phyloP scores from a whole-genome alignment of 306 rosid genomes.

The Medicago ruthenica region DNA sequence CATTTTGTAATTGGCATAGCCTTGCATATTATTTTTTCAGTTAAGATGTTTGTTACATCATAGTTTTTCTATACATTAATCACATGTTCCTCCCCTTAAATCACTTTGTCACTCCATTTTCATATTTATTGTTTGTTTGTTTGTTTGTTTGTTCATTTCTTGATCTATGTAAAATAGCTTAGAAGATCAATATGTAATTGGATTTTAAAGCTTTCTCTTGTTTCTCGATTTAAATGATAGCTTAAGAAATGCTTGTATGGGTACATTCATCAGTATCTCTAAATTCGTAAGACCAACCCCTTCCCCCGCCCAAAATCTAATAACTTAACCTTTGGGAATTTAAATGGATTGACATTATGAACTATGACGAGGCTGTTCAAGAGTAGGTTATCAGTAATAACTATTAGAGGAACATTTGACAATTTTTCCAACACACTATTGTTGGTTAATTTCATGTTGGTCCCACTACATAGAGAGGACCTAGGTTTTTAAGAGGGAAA shows the following conservation, averaged over 20 bases:
- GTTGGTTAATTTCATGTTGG: slow-evolving; percentile 5
- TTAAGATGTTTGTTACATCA: slow-evolving; percentile 29
- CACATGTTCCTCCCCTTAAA: background rate
- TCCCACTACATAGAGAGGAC: background rate
- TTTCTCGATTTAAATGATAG: slow-evolving; percentile 8
- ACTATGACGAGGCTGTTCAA: background rate
- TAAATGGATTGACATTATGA: background rate
- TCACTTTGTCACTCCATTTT: slow-evolving; percentile 2
- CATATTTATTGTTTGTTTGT: background rate
- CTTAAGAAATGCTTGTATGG: background rate
- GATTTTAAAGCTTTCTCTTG: slow-evolving; percentile 14
- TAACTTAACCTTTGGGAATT: slow-evolving; percentile 10
- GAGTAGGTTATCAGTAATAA: background rate
- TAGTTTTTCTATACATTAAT: background rate
- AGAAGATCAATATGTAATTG: slow-evolving; percentile 10
- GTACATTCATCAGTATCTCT: background rate
- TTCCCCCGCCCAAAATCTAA: background rate
- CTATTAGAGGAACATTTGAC: background rate
- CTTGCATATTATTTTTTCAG: slow-evolving; percentile 19
- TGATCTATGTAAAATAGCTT: background rate
- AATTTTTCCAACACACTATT: slow-evolving; percentile 7
- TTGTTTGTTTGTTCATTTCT: slow-evolving; percentile 15
- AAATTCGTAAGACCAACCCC: slow-evolving; percentile 1
- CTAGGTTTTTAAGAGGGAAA: slow-evolving; percentile 9
- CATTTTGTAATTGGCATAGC: slow-evolving; percentile 12